Evolutionary conservation across 108 stramenopile species (phyloP), one percentile per base, ranked within the genome.

Genomic region (Stephanodiscus triporus): DNA sequence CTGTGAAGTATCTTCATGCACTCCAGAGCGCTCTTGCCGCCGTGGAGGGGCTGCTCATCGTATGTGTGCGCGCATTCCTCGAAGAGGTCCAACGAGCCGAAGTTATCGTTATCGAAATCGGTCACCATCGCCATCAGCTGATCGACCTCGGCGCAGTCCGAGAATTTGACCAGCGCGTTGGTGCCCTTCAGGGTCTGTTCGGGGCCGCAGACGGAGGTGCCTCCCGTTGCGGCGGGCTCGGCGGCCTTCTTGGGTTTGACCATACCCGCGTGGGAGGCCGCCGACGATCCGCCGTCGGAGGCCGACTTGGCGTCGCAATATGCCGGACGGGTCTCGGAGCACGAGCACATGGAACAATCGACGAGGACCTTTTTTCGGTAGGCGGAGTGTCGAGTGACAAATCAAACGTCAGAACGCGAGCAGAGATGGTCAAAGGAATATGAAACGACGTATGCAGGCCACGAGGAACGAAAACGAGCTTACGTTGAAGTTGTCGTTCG

Each of bases 101-200:
- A 96, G 71, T 96, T 89, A 53, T 90, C 84, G 70, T 92, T 87
- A 63, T 96, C 93, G 63, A 91, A 96, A 43, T 96, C 87, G 8
- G 84, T 89, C 34, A 92, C 53, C 89, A 96, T 84, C 7, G 85
- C 76, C 51, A 75, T 66, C 53, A 91, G 63, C 55, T 84, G 58
- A 71, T 89, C 87, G 16, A 93, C 62, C 36, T 88, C 60, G 1
- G 89, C 77, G 64, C 95, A 96, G 55, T 88, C 66, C 10, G 78
- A 67, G 75, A 90, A 96, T 11, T 77, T 65, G 71, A 90, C 74
- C 7, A 94, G 77, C 29, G 94, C 78, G 16, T 76, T 20, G 4
- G 86, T 78, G 16, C 94, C 90, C 37, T 75, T 63, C 63, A 87
- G 59, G 6, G 86, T 91, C 57, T 91, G 85, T 23, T 85, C 80